phyloP scores from a whole-genome alignment of 768 basidiomycete genomes.

The Astraeus odoratus region DNA sequence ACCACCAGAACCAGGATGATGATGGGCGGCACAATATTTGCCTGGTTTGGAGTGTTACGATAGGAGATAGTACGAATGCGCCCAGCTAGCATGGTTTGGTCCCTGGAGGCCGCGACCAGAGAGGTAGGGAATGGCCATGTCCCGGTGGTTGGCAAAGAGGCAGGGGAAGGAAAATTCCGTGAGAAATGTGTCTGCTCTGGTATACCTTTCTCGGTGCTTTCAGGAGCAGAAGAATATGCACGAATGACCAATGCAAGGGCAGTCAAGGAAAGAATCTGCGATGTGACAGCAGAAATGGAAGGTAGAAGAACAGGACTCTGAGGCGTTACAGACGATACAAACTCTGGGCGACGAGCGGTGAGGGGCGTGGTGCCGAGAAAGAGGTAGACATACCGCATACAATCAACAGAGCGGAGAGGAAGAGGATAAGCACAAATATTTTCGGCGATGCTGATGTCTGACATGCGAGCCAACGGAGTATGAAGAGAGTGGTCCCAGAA shows the following conservation, averaged over 20 bases:
- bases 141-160: constrained; percentile 24
- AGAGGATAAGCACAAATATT: constrained; percentile 12
- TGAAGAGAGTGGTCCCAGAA: constrained; percentile 20
- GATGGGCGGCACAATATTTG: constrained; percentile 1
- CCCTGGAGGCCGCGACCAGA: constrained; percentile 14
- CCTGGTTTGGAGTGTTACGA: not conserved
- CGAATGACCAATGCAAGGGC: constrained; percentile 6
- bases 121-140: constrained; percentile 29
- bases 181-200: not conserved
- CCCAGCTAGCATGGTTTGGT: too few species aligned
- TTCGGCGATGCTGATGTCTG: constrained; percentile 3
- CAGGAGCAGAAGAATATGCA: constrained; percentile 2
- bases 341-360: constrained; percentile 9
- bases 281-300: constrained; percentile 16
- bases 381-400: constrained; percentile 19
- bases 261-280: constrained; percentile 15
- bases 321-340: constrained; percentile 20
- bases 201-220: constrained; percentile 11
- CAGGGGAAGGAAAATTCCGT: constrained; percentile 8
- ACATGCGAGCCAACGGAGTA: constrained; percentile 10
- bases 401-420: constrained; percentile 16
- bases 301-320: constrained; percentile 20
- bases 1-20: constrained; percentile 11
- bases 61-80: too few species aligned
- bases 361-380: not conserved